Base-by-base conservation (phyloP, 139 green algal species). In the Zygnema circumcarinatum region DNA sequence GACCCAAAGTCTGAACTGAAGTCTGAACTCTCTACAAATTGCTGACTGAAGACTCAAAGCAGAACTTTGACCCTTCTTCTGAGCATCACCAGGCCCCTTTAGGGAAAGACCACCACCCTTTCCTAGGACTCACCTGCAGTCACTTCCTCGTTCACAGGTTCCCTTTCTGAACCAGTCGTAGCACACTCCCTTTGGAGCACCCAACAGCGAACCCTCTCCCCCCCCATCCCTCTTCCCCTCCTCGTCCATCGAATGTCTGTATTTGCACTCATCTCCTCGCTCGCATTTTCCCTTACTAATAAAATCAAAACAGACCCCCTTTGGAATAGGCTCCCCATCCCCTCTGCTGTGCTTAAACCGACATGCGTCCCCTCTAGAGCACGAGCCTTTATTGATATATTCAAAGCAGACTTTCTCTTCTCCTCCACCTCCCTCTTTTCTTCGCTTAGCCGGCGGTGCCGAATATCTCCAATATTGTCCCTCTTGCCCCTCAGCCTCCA, bases 401-500 rank as follows among this genome's bases (percentile, higher is more conserved):
- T 92, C 87, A 42, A 92, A 91, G 86, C 87, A 92, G 20, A 92
- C 25, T 29, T 79, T 86, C 25, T 91, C n/a, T 56, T 86, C 79
- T 78, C 69, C 69, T 78, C 47, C 47, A 7, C 47, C 47, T 35
- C 85, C 78, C 38, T 83, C 40, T 31, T 32, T 85, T n/a, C 78
- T 47, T 69, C 25, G 22, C 21, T 53, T 79, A 21, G 67, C 67
- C 7, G 31, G 31, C 32, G 32, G 56, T 3, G 32, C 81, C 32
- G 47, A 40, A 36, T 78, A 80, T 72, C 85, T 72, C 85, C 84
- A 88, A 74, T 73, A 91, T 62, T 91, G 85, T 84, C 73, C 62
- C n/a, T 47, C 76, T 52, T 88, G 35, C 0, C 41, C 76, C 22
- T 84, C 76, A 11, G 39, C 21, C 39, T 84, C 76, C 36, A 84